These are phyloP conservation scores for Boletus subcaerulescens DNA, from an alignment of 768 basidiomycete species.

Conservation along the genomic window DNA sequence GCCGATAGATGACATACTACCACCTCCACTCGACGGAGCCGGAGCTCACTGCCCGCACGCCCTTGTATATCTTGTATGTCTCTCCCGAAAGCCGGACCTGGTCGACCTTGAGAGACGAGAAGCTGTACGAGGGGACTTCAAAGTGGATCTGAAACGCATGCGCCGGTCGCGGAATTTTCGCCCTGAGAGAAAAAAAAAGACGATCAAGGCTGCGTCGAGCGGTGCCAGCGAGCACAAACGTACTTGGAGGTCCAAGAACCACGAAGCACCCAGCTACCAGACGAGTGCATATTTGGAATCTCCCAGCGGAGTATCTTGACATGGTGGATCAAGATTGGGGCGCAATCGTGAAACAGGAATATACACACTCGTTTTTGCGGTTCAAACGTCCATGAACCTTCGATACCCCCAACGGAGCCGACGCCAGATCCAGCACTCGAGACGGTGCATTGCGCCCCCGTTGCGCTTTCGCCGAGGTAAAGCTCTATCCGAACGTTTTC, in stretches of 20 bases:
- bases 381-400: slow-evolving; percentile 81
- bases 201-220: not conserved
- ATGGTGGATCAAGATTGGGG: not conserved
- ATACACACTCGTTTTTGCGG: slow-evolving; percentile 53
- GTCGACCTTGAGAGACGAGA: slow-evolving; percentile 81
- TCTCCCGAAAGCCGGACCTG: slow-evolving; percentile 80
- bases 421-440: slow-evolving; percentile 54
- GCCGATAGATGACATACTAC: slow-evolving; percentile 9
- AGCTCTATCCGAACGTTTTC: slow-evolving; percentile 72
- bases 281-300: slow-evolving; percentile 62
- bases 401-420: slow-evolving; percentile 36
- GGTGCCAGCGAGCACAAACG: slow-evolving; percentile 22
- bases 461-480: slow-evolving; percentile 71
- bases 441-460: slow-evolving; percentile 68
- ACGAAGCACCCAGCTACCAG: slow-evolving; percentile 67
- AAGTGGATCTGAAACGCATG: slow-evolving; percentile 74
- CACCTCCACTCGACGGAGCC: slow-evolving; percentile 35
- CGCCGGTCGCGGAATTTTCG: slow-evolving; percentile 54
- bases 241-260: slow-evolving; percentile 75
- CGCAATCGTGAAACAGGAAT: not conserved
- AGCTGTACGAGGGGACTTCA: slow-evolving; percentile 65
- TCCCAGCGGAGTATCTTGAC: slow-evolving; percentile 77
- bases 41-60: slow-evolving; percentile 59
- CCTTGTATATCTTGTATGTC: slow-evolving; percentile 88
- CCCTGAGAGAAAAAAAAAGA: slow-evolving; percentile 29